Evolutionary conservation across 1,139 yeast species (phyloP), one percentile per base, ranked within the genome.

Genomic region (Yamadazyma mexicana): DNA sequence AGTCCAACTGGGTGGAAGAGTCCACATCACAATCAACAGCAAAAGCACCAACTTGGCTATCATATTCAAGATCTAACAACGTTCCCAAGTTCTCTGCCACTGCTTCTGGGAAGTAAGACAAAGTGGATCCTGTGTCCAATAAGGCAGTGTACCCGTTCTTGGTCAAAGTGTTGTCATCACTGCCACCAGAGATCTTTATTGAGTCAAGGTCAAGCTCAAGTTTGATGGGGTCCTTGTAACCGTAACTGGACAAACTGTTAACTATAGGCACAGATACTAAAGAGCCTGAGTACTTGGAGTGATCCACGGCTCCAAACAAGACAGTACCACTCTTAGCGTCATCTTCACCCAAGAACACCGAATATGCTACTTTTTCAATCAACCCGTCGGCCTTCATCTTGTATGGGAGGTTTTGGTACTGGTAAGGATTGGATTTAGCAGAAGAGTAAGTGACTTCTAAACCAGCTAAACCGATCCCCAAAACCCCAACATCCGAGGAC

Each of bases 251-350:
- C 26, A 38, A 37, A 17, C 30, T 28, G 22, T 38, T 37, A 11
- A 37, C 42, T 16, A 42, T 36, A 6, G 50, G 49, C 12, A 47
- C 33, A 15, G 33, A 26, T 8, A 35, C 40, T 39, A 73, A 61
- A n/a, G 50, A 40, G 2, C 79, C 79, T 1, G 56, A 25, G 50
- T 66, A 71, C 50, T 73, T 74, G 38, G 75, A 68, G 40, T 66
- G 66, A 51, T 76, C 81, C 17, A 75, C 69, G 1, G 77, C 81
- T 3, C 80, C 80, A 58, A 75, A 75, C 41, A 68, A 58, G 28
- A 75, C 56, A 22, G 62, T 53, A 1, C 80, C 81, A 5, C 57
- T 18, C 6, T 48, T 27, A n/a, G 64, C 52, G 7, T 45, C 46
- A 6, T 40, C 37, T 3, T 52, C 44, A 29, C 50, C 48, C 41